Base-by-base conservation (phyloP, 2,329 filamentous ascomycete species). In the Nothophoma quercina region DNA sequence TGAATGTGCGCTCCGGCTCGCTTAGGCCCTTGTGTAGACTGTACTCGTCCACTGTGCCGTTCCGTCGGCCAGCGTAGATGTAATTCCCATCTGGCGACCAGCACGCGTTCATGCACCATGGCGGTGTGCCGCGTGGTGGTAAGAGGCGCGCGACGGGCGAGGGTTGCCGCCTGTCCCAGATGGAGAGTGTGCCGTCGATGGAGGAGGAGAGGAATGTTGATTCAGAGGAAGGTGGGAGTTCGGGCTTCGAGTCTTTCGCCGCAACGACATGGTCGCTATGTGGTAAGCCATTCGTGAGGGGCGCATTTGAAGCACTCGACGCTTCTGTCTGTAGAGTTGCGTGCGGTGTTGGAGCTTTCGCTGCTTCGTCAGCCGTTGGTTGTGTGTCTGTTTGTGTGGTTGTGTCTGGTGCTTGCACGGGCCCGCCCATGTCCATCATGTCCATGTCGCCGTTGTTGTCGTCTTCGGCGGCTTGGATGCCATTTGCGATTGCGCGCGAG, bases 31-130 rank as follows among this genome's bases (percentile, higher is more conserved):
- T 91, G 71, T 95, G 91, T 15, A 99, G 81, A 67, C 86, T 91
- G 75, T 90, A 99, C 75, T 99, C 95, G 63, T 99, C 95, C 0
- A 99, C 95, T 0, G 91, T 96, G 43, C 91, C 85, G 73, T 98
- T 98, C 51, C 95, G 83, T 22, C 95, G 83, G 0, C 95, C 95
- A 0, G 90, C 93, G 75, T 96, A 99, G 65, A 99, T 93, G 74
- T 86, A 91, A 75, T 98, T 98, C 12, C 95, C 95, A 71, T 97
- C 90, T 0, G 92, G 92, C 47, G 89, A 93, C 95, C 95, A 99
- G 77, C 92, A 96, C 1, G 92, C 91, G 61, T 91, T 93, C 87
- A 96, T 97, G 74, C 93, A 98, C 93, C 93, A 99, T 0, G 93
- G 95, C 1, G 95, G 93, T 0, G 91, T 90, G 15, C 87, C 86